These are phyloP conservation scores for Yamadazyma olivae DNA, from an alignment of 805 yeast species.

Conservation along the genomic window DNA sequence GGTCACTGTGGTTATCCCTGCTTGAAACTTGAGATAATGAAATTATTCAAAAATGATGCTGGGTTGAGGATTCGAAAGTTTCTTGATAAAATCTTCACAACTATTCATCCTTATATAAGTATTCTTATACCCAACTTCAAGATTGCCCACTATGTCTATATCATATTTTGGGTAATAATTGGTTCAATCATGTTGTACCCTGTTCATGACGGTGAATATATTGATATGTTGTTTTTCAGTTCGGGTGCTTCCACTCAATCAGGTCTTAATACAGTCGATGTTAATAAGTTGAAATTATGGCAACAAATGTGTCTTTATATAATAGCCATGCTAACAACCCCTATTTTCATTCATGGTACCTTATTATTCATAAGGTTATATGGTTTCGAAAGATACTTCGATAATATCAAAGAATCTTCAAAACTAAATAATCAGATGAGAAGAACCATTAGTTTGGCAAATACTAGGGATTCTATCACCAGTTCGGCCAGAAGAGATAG, in stretches of 20 bases:
- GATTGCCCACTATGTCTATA: conserved; percentile 72
- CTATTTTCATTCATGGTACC: conserved; percentile 81
- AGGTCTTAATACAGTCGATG: conserved; percentile 78
- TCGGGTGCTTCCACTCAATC: conserved; percentile 86
- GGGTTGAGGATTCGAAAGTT: conserved; percentile 3
- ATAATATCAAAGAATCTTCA: conserved; percentile 75
- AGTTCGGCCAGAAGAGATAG: neutral
- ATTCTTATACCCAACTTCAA: conserved; percentile 51
- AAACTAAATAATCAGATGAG: conserved; percentile 79
- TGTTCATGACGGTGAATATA: conserved; percentile 58
- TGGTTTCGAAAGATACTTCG: conserved; percentile 87
- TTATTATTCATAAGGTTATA: conserved; percentile 75
- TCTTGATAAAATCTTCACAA: conserved; percentile 2
- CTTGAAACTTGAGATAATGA: too few relatives aligned
- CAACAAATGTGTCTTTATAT: conserved; percentile 78
- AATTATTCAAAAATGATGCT: too few relatives aligned
- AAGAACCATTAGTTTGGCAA: conserved; percentile 63
- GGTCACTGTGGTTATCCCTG: too few relatives aligned
- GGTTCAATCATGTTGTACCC: conserved; percentile 81
- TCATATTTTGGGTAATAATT: conserved; percentile 54
- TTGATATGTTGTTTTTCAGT: conserved; percentile 76
- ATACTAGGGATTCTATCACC: conserved; percentile 1
- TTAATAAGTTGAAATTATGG: conserved; percentile 61
- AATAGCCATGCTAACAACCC: conserved; percentile 68
- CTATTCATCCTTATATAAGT: conserved; percentile 31